phyloP scores from a whole-genome alignment of 768 basidiomycete species.

The Termitomyces sp. region DNA sequence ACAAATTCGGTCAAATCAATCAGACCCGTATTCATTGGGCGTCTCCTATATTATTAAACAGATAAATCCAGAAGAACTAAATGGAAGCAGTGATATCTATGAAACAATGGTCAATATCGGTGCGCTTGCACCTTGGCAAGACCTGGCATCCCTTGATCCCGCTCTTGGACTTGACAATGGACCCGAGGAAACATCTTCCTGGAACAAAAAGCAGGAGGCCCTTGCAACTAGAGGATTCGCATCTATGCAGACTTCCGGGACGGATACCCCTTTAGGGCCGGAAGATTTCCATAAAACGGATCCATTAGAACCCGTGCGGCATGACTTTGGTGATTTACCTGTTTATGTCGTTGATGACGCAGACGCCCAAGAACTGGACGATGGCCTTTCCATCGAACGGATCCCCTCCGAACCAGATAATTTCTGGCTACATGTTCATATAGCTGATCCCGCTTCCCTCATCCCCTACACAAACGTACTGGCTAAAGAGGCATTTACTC shows the following conservation, averaged over 20 bases:
- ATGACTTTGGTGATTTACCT: conserved; percentile 77
- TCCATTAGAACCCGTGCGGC: conserved; percentile 62
- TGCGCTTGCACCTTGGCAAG: conserved; percentile 77
- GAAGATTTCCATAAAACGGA: conserved; percentile 64
- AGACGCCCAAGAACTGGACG: conserved; percentile 83
- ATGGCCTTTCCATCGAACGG: conserved; percentile 83
- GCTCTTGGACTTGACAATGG: conserved; percentile 29
- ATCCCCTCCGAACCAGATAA: conserved; percentile 50
- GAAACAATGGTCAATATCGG: conserved; percentile 65
- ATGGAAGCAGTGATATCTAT: conserved; percentile 32
- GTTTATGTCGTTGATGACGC: conserved; percentile 87
- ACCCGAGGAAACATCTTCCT: conserved; percentile 21
- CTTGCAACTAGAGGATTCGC: conserved; percentile 22
- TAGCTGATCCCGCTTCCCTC: conserved; percentile 85
- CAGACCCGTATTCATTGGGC: conserved; percentile 54
- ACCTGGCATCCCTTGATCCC: conserved; percentile 38
- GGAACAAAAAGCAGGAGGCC: conserved; percentile 19
- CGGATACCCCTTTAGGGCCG: conserved; percentile 38
- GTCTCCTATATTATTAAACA: conserved; percentile 53
- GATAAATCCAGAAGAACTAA: conserved; percentile 32
- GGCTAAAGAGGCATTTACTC: conserved; percentile 48
- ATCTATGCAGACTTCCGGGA: conserved; percentile 11
- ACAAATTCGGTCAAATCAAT: conserved; percentile 40
- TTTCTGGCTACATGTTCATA: conserved; percentile 84
- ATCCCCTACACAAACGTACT: conserved; percentile 68